Conservation (phyloP, 2,329 filamentous ascomycete genomes). For the Nothomitra cinnamomea region DNA sequence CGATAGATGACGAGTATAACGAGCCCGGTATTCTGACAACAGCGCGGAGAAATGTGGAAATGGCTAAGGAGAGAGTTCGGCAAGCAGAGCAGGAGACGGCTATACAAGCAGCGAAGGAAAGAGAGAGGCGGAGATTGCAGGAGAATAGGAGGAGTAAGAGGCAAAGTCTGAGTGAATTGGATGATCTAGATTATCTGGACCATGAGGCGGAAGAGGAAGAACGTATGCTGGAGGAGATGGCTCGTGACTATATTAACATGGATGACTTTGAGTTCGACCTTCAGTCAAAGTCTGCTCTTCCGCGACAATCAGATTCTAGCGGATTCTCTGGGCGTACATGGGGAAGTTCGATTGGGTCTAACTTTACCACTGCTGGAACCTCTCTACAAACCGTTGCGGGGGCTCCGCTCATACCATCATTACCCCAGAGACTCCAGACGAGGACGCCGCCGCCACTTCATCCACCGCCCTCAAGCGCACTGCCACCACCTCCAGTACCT, state of each 20-base stretch:
- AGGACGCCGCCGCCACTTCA: conserved; percentile 19
- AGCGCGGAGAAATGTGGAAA: conserved; percentile 6
- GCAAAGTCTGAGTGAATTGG: conserved; percentile 54
- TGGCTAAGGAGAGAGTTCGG: conserved; percentile 58
- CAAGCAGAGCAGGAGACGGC: conserved; percentile 55
- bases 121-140: conserved; percentile 30
- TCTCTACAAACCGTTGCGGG: conserved; percentile 59
- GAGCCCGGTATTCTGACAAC: conserved; percentile 21
- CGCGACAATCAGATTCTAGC: conserved; percentile 70
- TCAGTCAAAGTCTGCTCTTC: conserved; percentile 48
- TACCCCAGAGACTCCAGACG: conserved; percentile 19
- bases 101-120: conserved; percentile 41
- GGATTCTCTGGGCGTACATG: conserved; percentile 60
- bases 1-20: conserved; percentile 21
- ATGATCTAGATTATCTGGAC: conserved; percentile 8
- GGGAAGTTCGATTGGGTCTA: conserved; percentile 63
- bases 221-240: conserved; percentile 64
- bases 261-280: conserved; percentile 67
- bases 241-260: conserved; percentile 54
- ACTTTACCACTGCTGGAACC: conserved; percentile 50
- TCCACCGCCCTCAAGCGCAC: conserved; percentile 12
- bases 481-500: conserved; percentile 13
- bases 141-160: conserved; percentile 8
- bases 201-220: conserved; percentile 32
- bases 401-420: conserved; percentile 25